A percentile compares a stretch with the other conserved stretches of the same genome.
Conservation (phyloP, 306 rosid species). For the Cucurbita ficifolia region DNA sequence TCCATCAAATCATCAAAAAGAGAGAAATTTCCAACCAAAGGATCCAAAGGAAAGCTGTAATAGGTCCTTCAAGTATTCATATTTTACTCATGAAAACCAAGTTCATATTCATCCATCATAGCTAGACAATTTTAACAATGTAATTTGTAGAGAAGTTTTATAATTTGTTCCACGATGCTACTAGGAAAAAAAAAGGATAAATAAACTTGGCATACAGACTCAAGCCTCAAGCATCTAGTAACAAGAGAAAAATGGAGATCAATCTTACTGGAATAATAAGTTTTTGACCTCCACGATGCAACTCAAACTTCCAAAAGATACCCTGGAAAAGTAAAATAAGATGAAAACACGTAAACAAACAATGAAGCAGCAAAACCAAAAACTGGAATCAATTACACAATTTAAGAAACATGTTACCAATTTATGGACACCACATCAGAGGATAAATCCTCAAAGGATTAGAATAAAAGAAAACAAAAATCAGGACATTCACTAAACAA, state of each 20-base stretch:
- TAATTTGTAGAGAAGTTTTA: background rate
- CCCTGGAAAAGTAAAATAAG: slow-evolving; percentile 47
- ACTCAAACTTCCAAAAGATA: slow-evolving; percentile 69
- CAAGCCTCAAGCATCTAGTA: background rate
- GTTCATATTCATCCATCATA: background rate
- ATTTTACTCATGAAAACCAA: background rate
- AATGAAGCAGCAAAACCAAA: background rate
- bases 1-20: background rate
- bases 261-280: slow-evolving; percentile 65
- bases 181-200: background rate
- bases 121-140: background rate
- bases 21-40: background rate
- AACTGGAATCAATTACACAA: background rate
- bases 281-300: slow-evolving; percentile 88
- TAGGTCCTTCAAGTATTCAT: background rate
- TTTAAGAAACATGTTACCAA: background rate
- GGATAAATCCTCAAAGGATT: background rate
- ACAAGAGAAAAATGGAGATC: slow-evolving; percentile 11
- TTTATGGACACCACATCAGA: background rate
- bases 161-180: background rate
- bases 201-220: background rate
- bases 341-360: slow-evolving; percentile 2
- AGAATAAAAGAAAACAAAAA: background rate
- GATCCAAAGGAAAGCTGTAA: background rate
- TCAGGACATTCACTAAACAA: background rate